Percentiles rank a stretch among this genome's conserved stretches.
phyloP scores from a whole-genome alignment of 805 yeast genomes.

The Priceomyces castillae region DNA sequence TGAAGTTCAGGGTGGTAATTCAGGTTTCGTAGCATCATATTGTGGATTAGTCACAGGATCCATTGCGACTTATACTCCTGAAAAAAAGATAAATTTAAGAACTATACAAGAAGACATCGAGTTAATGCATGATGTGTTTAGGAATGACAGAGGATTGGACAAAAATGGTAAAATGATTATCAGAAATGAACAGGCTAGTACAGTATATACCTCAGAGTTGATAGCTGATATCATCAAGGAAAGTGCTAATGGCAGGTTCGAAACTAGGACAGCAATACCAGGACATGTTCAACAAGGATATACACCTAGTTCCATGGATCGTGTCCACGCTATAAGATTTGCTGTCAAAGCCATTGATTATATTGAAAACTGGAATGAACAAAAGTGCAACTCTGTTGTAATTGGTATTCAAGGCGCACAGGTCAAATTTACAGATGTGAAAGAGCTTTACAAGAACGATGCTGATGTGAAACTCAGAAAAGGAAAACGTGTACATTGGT shows the following conservation, averaged over 20 bases:
- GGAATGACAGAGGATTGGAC: conserved; percentile 60
- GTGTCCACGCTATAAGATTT: conserved; percentile 70
- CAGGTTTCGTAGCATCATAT: conserved; percentile 72
- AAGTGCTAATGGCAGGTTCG: conserved; percentile 63
- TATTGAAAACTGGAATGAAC: conserved; percentile 47
- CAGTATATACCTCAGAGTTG: conserved; percentile 63
- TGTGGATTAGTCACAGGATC: conserved; percentile 72
- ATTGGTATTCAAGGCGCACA: conserved; percentile 70
- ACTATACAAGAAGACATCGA: conserved; percentile 65
- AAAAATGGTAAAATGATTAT: conserved; percentile 69
- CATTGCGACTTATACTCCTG: conserved; percentile 74
- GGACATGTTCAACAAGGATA: conserved; percentile 89
- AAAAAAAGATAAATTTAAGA: conserved; percentile 57
- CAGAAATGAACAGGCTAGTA: conserved; percentile 64
- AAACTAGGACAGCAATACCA: conserved; percentile 76
- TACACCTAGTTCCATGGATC: conserved; percentile 72
- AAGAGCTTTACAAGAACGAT: conserved; percentile 54
- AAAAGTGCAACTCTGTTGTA: conserved; percentile 46
- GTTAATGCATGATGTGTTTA: conserved; percentile 56
- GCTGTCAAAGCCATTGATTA: conserved; percentile 69
- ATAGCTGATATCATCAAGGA: conserved; percentile 70
- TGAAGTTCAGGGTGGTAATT: conserved; percentile 84
- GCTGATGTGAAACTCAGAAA: conserved; percentile 63
- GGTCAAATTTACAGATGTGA: conserved; percentile 56
- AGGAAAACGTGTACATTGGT: conserved; percentile 71